These are phyloP conservation scores for Thermothielavioides terrestris DNA, from an alignment of 495 filamentous ascomycete genomes.

Conservation along the genomic window DNA sequence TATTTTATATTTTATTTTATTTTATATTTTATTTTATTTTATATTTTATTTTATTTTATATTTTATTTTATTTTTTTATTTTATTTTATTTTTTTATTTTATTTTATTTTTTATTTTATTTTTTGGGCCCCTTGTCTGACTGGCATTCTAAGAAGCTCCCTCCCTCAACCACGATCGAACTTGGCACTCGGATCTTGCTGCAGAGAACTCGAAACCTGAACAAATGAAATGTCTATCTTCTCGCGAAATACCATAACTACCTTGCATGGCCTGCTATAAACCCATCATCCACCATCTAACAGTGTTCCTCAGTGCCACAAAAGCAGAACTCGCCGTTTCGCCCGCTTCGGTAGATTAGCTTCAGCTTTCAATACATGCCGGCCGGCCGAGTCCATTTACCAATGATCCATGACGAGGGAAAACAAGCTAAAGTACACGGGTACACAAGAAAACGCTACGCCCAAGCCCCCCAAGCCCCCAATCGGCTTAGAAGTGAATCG, in stretches of 20 bases:
- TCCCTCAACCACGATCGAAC: too few species aligned
- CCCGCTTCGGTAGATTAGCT: background rate
- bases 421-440: slow-evolving; percentile 21
- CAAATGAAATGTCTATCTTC: slow-evolving; percentile 4
- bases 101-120: too few species aligned
- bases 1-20: too few species aligned
- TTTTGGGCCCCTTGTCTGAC: too few species aligned
- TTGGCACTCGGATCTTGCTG: too few species aligned
- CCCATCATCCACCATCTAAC: slow-evolving; percentile 6
- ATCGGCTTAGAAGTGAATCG: slow-evolving; percentile 77
- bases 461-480: background rate
- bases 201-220: background rate
- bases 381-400: slow-evolving; percentile 19
- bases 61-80: too few species aligned
- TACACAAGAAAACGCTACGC: slow-evolving; percentile 15
- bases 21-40: too few species aligned
- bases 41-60: too few species aligned
- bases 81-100: too few species aligned
- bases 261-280: background rate
- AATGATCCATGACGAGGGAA: slow-evolving; percentile 10
- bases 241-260: background rate
- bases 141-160: too few species aligned
- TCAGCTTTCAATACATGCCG: slow-evolving; percentile 8
- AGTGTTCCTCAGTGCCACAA: background rate
- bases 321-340: slow-evolving; percentile 1